Evolutionary conservation across 768 basidiomycete genomes (phyloP), one percentile per base, ranked within the genome.

Genomic region (Boletus sp.): DNA sequence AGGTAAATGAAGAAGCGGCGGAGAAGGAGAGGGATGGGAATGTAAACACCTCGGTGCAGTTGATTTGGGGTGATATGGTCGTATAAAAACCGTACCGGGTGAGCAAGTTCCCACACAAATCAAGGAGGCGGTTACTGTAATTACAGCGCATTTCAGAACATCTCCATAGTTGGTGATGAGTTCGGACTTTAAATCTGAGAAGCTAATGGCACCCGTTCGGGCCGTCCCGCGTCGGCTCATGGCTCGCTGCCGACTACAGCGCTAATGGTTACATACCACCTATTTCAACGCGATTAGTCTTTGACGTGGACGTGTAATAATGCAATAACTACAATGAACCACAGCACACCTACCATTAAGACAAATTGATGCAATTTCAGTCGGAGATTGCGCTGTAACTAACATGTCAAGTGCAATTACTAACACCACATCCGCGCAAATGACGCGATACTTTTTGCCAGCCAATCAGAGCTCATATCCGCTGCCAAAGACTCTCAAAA

Each of bases 91-190:
- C 36, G 46, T 28, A 58, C 61, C 61, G 63, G 48, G 57, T 59
- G 59, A 54, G 58, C 64, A 59, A 67, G 56, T 70, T 68, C 70
- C 64, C 67, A 70, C 64, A 68, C 65, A 14, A 56, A 59, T 57
- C 52, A 44, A n/a, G 54, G 35, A 40, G 14, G 32, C 24, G 7
- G 40, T 39, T 45, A n/a, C n/a, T n/a, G n/a, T n/a, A 45, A 45
- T 29, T 45, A 15, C 24, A 8, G 24, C 42, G 20, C 18, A 9
- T 20, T 20, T 44, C 11, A 24, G 18, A 11, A 24, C 6, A 14
- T 4, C 15, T 24, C 24, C 24, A 24, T 24, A 24, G 24, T 24
- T 24, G 24, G 24, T 24, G 28, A 15, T n/a, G 9, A 24, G 24
- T 44, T 20, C 42, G 42, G 42, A 44, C 24, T 28, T 44, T 44